A percentile compares a stretch with the other conserved stretches of the same genome.
Conservation (phyloP, 305 asterid genomes). For the Plantago rigida region DNA sequence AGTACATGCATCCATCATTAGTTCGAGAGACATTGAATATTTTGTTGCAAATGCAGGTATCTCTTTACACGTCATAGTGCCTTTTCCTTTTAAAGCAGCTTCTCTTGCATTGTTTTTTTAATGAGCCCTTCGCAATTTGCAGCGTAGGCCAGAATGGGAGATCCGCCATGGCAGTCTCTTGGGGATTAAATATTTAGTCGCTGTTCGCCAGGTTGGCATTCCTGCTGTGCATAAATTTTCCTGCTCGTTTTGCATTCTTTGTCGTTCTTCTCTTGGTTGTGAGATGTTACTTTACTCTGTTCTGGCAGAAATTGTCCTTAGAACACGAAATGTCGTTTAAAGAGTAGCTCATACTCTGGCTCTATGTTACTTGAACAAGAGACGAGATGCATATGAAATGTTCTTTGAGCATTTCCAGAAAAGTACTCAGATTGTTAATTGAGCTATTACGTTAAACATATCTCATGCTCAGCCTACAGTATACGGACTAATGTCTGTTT, state of each 20-base stretch:
- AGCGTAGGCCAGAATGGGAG: slow-evolving; percentile 99
- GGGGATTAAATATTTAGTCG: slow-evolving; percentile 91
- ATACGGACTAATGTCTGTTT: not conserved
- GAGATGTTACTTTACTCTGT: not conserved
- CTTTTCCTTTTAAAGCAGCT: slow-evolving; percentile 6
- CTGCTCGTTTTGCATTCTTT: slow-evolving; percentile 5
- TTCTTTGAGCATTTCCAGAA: too few relatives aligned
- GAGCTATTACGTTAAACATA: not conserved
- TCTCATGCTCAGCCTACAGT: not conserved
- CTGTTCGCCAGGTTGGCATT: slow-evolving; percentile 76
- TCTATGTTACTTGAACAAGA: too few relatives aligned
- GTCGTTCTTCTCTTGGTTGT: slow-evolving; percentile 14
- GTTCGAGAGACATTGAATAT: slow-evolving; percentile 68
- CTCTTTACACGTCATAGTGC: slow-evolving; percentile 25
- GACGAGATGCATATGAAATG: too few relatives aligned
- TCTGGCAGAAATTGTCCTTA: too few relatives aligned
- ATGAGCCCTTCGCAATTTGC: slow-evolving; percentile 57
- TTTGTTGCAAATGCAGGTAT: slow-evolving; percentile 95
- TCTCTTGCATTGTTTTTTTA: slow-evolving; percentile 31
- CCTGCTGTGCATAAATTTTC: slow-evolving; percentile 20
- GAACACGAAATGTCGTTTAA: too few relatives aligned
- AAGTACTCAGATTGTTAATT: too few relatives aligned
- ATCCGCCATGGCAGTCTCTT: slow-evolving; percentile 97
- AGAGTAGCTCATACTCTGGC: too few relatives aligned
- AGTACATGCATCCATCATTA: slow-evolving; percentile 80